Conservation (phyloP, 2,329 filamentous ascomycete genomes). For the Xenoacremonium recifei region DNA sequence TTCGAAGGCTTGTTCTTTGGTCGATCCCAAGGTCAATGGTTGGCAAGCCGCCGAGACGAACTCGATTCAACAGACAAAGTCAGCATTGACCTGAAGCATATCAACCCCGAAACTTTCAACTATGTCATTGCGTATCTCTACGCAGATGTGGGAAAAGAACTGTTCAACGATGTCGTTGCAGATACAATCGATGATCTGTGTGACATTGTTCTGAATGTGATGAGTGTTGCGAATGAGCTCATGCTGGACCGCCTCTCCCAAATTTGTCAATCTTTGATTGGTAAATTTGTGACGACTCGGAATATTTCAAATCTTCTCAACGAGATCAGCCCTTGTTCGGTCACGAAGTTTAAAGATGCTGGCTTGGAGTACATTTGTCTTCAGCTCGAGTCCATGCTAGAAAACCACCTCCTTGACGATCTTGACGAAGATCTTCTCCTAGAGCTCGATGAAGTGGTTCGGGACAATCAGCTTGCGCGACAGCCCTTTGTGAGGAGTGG, state of each 20-base stretch:
- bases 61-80: slow-evolving; percentile 44
- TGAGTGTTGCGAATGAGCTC: slow-evolving; percentile 86
- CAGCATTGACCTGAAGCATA: slow-evolving; percentile 78
- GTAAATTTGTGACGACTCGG: slow-evolving; percentile 78
- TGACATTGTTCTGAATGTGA: slow-evolving; percentile 86
- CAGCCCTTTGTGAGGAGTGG: slow-evolving; percentile 77
- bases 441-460: slow-evolving; percentile 78
- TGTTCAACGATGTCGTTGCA: slow-evolving; percentile 76
- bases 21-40: slow-evolving; percentile 82
- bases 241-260: slow-evolving; percentile 92
- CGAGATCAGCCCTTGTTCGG: slow-evolving; percentile 78
- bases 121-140: slow-evolving; percentile 83
- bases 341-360: slow-evolving; percentile 82
- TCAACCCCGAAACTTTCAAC: slow-evolving; percentile 69
- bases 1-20: slow-evolving; percentile 89
- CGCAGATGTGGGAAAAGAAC: slow-evolving; percentile 72
- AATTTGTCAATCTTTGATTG: slow-evolving; percentile 82
- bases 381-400: slow-evolving; percentile 87
- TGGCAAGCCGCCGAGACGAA: slow-evolving; percentile 63
- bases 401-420: slow-evolving; percentile 83
- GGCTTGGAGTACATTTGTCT: slow-evolving; percentile 89
- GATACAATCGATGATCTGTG: slow-evolving; percentile 78
- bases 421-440: slow-evolving; percentile 79
- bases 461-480: slow-evolving; percentile 76
- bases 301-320: slow-evolving; percentile 87